phyloP scores from a whole-genome alignment of 352 stramenopile genomes.

The Phytopythium sindhum region DNA sequence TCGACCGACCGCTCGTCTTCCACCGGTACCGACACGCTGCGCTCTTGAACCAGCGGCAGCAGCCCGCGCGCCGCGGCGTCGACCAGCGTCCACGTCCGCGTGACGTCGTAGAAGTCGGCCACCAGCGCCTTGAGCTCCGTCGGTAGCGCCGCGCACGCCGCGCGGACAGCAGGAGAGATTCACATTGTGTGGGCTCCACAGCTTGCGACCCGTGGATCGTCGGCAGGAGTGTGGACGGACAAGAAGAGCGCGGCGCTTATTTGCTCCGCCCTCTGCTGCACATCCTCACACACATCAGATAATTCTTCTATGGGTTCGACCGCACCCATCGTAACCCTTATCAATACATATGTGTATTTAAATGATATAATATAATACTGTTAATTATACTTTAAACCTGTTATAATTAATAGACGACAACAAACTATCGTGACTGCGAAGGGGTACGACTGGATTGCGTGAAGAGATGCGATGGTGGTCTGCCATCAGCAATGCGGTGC shows the following conservation, averaged over 20 bases:
- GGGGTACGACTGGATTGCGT: background rate
- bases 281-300: background rate
- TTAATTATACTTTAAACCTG: background rate
- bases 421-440: background rate
- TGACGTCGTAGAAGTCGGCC: constrained; percentile 39
- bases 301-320: background rate
- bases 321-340: background rate
- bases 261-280: background rate
- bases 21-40: constrained; percentile 12
- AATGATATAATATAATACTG: too few species aligned
- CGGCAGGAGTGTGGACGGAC: too few species aligned
- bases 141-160: constrained; percentile 27
- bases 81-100: constrained; percentile 29
- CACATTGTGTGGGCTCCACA: background rate
- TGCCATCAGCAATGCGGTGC: background rate
- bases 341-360: background rate
- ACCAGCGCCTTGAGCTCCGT: constrained; percentile 34
- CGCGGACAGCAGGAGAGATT: constrained; percentile 32
- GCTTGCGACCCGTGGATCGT: too few species aligned
- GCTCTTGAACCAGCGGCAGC: constrained; percentile 25
- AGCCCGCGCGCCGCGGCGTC: constrained; percentile 37
- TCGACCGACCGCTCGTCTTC: constrained; percentile 2
- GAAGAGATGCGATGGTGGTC: background rate
- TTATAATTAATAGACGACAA: background rate
- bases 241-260: too few species aligned